Evolutionary conservation across 2,329 filamentous ascomycete genomes (phyloP), one percentile per base, ranked within the genome.

Genomic region (Colletotrichum higginsianum): DNA sequence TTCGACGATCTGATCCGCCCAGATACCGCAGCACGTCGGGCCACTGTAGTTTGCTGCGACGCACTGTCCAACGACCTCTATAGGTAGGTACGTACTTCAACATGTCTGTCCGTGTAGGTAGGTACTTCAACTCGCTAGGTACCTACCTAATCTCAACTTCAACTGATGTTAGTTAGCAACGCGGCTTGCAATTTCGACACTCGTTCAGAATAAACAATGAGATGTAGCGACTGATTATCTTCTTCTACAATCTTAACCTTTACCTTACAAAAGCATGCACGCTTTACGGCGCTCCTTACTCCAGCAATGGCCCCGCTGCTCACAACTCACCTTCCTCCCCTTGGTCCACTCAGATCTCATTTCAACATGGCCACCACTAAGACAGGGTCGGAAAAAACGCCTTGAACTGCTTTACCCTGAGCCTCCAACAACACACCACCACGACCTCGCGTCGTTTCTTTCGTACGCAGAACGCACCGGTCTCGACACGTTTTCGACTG

Each of bases 401-500:
- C 40, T 40, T 1, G 21, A 55, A n/a, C 44, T 81, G 42, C 76
- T 80, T 44, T 88, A 86, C 74, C 86, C 88, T 16, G 81, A 86
- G 4, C 74, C 85, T 44, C 79, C 84, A 35, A 83, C 80, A 55
- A 79, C 81, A 30, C 83, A 89, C 56, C 93, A 95, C 79, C 83
- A 89, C 74, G 87, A 92, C 76, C 85, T 94, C 4, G 75, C 84
- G 1, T 89, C 90, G 0, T 96, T 94, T 79, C 80, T 93, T 38
- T 83, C 86, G 35, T 91, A 95, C 79, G 91, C 91, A 6, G 79
- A 85, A 23, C 87, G 87, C 61, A 86, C 83, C 0, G 84, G 86
- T 0, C 84, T 94, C 26, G 85, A 89, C 73, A 80, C 83, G 0
- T 82, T 79, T 5, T 90, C 88, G 18, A 90, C 89, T 0, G 86